Percentiles rank a stretch among this genome's conserved stretches.
Evolutionary conservation across 2,329 filamentous ascomycete species (phyloP).

Genomic region (Aspergillus sclerotialis): DNA sequence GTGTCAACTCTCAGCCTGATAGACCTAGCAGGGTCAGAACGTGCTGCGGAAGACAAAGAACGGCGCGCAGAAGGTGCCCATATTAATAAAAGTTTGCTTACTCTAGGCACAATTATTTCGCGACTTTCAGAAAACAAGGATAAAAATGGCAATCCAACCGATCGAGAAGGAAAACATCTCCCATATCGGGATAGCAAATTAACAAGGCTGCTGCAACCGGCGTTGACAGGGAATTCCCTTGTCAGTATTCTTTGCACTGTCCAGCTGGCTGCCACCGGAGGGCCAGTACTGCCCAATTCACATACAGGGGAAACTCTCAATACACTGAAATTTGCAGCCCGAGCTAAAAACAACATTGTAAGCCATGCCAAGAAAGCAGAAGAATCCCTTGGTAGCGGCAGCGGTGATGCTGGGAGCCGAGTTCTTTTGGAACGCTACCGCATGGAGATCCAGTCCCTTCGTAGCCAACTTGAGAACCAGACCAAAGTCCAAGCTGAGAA

Average conservation of each 20-base stretch:
- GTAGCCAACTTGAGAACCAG: slow-evolving; percentile 74
- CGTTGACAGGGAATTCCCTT: slow-evolving; percentile 84
- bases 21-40: slow-evolving; percentile 91
- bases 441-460: slow-evolving; percentile 81
- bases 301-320: slow-evolving; percentile 88
- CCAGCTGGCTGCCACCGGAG: slow-evolving; percentile 73
- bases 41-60: slow-evolving; percentile 92
- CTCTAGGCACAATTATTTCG: slow-evolving; percentile 89
- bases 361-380: slow-evolving; percentile 94
- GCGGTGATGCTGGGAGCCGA: slow-evolving; percentile 73
- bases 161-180: slow-evolving; percentile 85
- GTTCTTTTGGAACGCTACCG: slow-evolving; percentile 89
- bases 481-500: slow-evolving; percentile 59
- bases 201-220: slow-evolving; percentile 83
- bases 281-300: slow-evolving; percentile 60
- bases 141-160: slow-evolving; percentile 62
- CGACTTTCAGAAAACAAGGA: slow-evolving; percentile 86
- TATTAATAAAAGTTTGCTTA: slow-evolving; percentile 97
- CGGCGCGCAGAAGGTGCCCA: slow-evolving; percentile 89
- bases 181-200: slow-evolving; percentile 98
- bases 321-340: slow-evolving; percentile 91
- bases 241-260: slow-evolving; percentile 98
- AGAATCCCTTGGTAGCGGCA: slow-evolving; percentile 71
- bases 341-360: slow-evolving; percentile 96
- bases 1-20: slow-evolving; percentile 94